These are phyloP conservation scores for Graphilbum sp. DNA, from an alignment of 2,329 filamentous ascomycete genomes.

Conservation along the genomic window DNA sequence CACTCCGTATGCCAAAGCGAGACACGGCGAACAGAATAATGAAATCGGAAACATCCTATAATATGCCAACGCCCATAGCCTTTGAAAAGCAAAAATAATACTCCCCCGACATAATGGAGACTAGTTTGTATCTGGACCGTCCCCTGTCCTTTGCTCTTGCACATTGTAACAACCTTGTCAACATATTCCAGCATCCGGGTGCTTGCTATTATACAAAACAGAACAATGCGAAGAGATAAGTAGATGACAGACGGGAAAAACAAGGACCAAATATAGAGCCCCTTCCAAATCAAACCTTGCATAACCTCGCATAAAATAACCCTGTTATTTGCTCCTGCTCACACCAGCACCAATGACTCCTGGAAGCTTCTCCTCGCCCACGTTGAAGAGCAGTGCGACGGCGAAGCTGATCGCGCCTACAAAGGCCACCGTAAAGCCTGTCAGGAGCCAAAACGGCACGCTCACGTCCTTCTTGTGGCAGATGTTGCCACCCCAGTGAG, in stretches of 20 bases:
- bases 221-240: neutral
- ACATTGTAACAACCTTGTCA: neutral
- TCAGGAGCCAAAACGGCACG: constrained; percentile 75
- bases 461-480: constrained; percentile 91
- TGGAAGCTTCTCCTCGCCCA: constrained; percentile 76
- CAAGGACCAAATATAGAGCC: neutral
- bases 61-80: constrained; percentile 1
- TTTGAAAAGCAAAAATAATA: neutral
- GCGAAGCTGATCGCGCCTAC: constrained; percentile 51
- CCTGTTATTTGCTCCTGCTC: constrained; percentile 46
- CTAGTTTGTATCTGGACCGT: too few species aligned
- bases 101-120: too few species aligned
- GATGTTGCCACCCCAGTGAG: constrained; percentile 66
- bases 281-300: neutral
- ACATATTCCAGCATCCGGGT: neutral
- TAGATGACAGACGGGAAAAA: neutral
- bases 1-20: too few species aligned
- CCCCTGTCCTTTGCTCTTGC: too few species aligned
- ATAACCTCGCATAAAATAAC: neutral
- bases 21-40: too few species aligned
- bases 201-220: neutral
- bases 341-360: constrained; percentile 95
- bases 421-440: constrained; percentile 54
- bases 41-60: too few species aligned
- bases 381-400: constrained; percentile 63